These are phyloP conservation scores for Diospyros kaki DNA, from an alignment of 148 eudicot genomes.

Conservation along the genomic window DNA sequence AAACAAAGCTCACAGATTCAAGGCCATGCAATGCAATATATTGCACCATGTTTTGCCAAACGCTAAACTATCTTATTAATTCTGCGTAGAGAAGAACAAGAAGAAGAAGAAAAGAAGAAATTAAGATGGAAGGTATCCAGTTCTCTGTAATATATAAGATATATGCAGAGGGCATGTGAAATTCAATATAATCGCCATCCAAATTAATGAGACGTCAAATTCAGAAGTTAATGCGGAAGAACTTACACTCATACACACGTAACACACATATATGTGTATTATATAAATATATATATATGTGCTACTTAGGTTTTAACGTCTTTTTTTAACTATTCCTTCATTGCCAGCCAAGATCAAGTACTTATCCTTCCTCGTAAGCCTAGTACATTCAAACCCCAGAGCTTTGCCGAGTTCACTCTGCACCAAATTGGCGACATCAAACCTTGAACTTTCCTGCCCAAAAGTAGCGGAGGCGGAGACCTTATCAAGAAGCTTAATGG, in stretches of 20 bases:
- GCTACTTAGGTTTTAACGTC: background rate
- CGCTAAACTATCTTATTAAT: background rate
- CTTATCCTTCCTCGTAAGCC: slow-evolving; percentile 81
- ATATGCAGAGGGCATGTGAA: too few relatives aligned
- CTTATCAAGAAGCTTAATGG: slow-evolving; percentile 36
- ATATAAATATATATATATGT: background rate
- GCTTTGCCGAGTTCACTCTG: slow-evolving; percentile 63
- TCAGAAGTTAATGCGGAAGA: background rate
- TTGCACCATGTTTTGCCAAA: background rate
- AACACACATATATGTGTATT: background rate
- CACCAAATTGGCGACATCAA: slow-evolving; percentile 66
- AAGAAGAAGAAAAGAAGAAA: background rate
- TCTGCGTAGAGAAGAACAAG: background rate
- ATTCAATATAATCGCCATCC: too few relatives aligned
- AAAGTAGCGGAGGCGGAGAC: slow-evolving; percentile 20
- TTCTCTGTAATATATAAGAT: too few relatives aligned
- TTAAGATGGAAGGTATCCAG: too few relatives aligned
- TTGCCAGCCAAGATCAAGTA: slow-evolving; percentile 77
- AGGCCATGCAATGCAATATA: too few relatives aligned
- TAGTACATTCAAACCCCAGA: slow-evolving; percentile 58
- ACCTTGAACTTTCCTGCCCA: slow-evolving; percentile 19
- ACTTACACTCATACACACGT: background rate
- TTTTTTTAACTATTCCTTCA: slow-evolving; percentile 50
- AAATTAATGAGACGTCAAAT: too few relatives aligned
- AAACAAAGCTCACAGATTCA: background rate